Conservation (phyloP, 1,139 yeast genomes). For the Taiozyma sp. region DNA sequence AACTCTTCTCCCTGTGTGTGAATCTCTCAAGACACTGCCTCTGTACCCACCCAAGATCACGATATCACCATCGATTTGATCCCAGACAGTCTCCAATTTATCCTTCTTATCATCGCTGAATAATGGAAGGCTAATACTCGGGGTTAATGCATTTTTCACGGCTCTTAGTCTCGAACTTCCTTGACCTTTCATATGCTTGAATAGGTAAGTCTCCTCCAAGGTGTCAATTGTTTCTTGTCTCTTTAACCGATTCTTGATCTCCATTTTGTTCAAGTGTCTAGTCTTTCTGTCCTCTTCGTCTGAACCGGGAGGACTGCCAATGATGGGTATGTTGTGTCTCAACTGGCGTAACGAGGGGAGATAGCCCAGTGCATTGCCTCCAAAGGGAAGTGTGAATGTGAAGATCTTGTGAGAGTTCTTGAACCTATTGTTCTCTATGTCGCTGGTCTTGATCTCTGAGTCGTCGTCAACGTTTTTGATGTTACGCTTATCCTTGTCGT, state of each 20-base stretch:
- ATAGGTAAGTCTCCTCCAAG: constrained; percentile 58
- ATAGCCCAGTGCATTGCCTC: constrained; percentile 27
- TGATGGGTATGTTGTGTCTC: constrained; percentile 18
- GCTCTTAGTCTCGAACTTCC: constrained; percentile 71
- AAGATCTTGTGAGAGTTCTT: constrained; percentile 33
- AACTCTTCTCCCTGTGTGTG: constrained; percentile 56
- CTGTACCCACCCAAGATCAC: constrained; percentile 85
- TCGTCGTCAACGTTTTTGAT: not conserved
- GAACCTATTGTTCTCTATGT: constrained; percentile 9
- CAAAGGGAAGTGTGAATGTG: constrained; percentile 40
- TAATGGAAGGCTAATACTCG: constrained; percentile 30
- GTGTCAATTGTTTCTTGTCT: constrained; percentile 59
- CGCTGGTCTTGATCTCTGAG: constrained; percentile 10
- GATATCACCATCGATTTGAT: constrained; percentile 67
- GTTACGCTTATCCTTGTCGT: not conserved
- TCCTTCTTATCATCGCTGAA: constrained; percentile 28
- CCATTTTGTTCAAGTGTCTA: constrained; percentile 23
- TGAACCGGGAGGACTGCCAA: constrained; percentile 29
- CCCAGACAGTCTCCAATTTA: constrained; percentile 33
- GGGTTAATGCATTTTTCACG: constrained; percentile 55
- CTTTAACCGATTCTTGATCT: constrained; percentile 42
- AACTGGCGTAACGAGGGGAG: constrained; percentile 24
- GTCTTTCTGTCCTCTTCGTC: constrained; percentile 24
- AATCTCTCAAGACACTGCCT: constrained; percentile 74
- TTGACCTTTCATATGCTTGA: constrained; percentile 48